Evolutionary conservation across 805 yeast species (phyloP), one percentile per base, ranked within the genome.

Genomic region (Sugiyamaella smithiae): DNA sequence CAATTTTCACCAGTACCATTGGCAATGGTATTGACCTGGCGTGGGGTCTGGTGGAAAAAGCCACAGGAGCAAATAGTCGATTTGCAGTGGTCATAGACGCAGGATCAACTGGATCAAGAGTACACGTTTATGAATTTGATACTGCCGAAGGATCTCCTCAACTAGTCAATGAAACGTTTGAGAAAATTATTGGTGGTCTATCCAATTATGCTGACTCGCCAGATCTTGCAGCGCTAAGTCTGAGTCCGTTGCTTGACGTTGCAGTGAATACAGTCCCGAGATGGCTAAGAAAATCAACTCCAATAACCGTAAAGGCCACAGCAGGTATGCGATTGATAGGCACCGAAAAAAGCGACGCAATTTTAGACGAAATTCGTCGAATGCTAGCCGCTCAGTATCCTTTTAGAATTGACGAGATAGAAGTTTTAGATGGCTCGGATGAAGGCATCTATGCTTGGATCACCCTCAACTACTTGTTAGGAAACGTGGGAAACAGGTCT

Each of bases 371-470:
- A 51, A 96, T 93, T 14, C 77, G 85, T 64, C 60, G 63, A 6
- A 90, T 86, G 64, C 72, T 91, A 55, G 85, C 9, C 7, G 85
- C 11, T 5, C 82, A 87, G 53, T 91, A 81, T 65, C 98, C 98
- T 88, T 72, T 85, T 96, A 28, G 75, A 9, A 85, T 81, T 46
- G 85, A 87, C 49, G 97, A 97, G 53, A 75, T 93, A 51, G 76
- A 89, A 7, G 86, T 93, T 60, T 88, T 91, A 96, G 88, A 86
- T 51, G 98, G 99, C 57, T 83, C 81, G 52, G 95, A 89, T 57
- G 98, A 93, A 73, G 99, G 98, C 66, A 96, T 91, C 8, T 93
- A 80, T 62, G 98, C 98, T 1, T 91, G 99, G 99, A 85, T 93
- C 65, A 90, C 98, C 19, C 82, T 96, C 40, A 91, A 91, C 70